Base-by-base conservation (phyloP, 257 asterid genomes). In the Nicotiana attenuata region DNA sequence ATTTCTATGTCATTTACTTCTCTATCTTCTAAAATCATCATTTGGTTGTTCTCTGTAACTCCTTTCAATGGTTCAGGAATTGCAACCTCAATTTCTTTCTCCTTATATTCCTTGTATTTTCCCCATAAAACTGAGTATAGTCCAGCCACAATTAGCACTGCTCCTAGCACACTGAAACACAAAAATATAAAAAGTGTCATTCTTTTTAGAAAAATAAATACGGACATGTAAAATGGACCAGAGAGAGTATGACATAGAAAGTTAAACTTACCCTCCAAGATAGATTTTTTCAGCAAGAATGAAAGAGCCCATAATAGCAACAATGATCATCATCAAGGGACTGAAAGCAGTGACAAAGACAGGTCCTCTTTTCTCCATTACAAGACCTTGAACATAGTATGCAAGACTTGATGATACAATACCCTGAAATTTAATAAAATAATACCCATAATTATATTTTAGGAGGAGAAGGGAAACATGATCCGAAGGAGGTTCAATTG, bases 281-380 rank as follows among this genome's bases (percentile, higher is more conserved):
- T 86, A 88, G 50, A 89, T 89, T 50, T 91, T 87, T 35, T 91
- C 93, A 68, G 90, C 87, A 80, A 91, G 84, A 78, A 91, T 87
- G 83, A 91, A 89, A 60, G 91, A 84, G 1, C 93, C 91, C 92
- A 91, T 83, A 78, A 89, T 86, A 4, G 94, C 94, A 52, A 89
- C 95, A 77, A 91, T 80, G 47, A 91, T 85, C 92, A 89, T 91
- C 91, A 88, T 87, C 80, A 91, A 80, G 24, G 95, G 95, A 77
- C 90, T 89, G 81, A 91, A 91, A 35, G 95, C 89, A 66, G 93
- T 91, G 3, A 86, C 95, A 80, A 91, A 91, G 41, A 91, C 93
- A 29, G 95, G 95, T 66, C 95, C 95, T 79, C 90, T 88, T 78
- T 87, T 85, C 79, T 89, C 82, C 93, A 91, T 91, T 31, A 91